Evolutionary conservation across 352 stramenopile species (phyloP).

Genomic region (Phytopythium chamaehyphon): DNA sequence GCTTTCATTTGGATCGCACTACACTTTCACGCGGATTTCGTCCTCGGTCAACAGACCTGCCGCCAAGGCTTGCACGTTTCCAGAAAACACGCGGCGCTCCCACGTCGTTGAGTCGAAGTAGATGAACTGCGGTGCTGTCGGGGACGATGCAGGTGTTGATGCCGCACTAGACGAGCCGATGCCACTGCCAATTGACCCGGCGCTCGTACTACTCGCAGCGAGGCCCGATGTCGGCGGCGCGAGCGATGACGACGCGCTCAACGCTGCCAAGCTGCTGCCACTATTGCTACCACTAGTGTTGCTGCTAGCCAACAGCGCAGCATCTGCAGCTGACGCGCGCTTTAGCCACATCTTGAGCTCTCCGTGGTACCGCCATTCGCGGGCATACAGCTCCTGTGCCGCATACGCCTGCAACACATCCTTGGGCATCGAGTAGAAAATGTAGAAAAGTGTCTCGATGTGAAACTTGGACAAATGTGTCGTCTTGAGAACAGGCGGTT

Average conservation of each 20-base stretch:
- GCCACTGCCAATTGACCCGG: slow-evolving; percentile 68
- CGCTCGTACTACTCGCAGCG: slow-evolving; percentile 31
- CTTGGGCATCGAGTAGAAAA: slow-evolving; percentile 99
- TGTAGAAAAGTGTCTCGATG: slow-evolving; percentile 98
- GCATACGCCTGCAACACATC: slow-evolving; percentile 94
- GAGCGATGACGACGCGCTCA: slow-evolving; percentile 20
- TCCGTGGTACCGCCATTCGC: slow-evolving; percentile 97
- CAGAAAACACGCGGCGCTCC: slow-evolving; percentile 92
- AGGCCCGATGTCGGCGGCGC: slow-evolving; percentile 4
- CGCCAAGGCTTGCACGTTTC: slow-evolving; percentile 86
- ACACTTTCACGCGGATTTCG: slow-evolving; percentile 94
- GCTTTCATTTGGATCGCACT: slow-evolving; percentile 21
- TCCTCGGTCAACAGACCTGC: slow-evolving; percentile 91
- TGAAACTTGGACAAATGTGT: slow-evolving; percentile 98
- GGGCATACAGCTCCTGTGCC: slow-evolving; percentile 87
- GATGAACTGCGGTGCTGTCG: slow-evolving; percentile 78
- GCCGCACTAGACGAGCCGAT: slow-evolving; percentile 19
- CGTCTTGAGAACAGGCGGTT: slow-evolving; percentile 96
- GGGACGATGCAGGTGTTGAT: slow-evolving; percentile 4
- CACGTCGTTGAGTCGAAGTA: slow-evolving; percentile 95
- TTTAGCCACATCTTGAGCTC: slow-evolving; percentile 98
- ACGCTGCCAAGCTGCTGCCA: slow-evolving; percentile 1
- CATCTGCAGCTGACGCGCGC: slow-evolving; percentile 56
- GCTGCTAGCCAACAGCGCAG: slow-evolving; percentile 40
- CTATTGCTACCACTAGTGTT: slow-evolving; percentile 1